Base-by-base conservation (phyloP, 768 basidiomycete species). In the Boletales sp. region DNA sequence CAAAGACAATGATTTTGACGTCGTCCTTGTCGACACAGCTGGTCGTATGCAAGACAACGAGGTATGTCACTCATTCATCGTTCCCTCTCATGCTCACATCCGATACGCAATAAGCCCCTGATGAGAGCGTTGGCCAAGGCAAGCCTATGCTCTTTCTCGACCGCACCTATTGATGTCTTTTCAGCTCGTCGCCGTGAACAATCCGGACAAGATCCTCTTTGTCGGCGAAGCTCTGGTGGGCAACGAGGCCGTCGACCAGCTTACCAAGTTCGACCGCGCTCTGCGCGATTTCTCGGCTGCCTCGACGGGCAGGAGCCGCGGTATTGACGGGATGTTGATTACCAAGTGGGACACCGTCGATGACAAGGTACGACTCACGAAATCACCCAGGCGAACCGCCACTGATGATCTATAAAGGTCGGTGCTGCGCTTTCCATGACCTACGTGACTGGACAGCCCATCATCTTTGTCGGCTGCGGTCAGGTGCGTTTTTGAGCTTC, bases 1-100 rank as follows among this genome's bases (percentile, higher is more conserved):
- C 30, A 86, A 84, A 56, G 91, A 94, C 59, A 86, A 88, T 53
- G 82, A 85, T 53, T 97, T 97, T 66, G 97, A 99, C 60, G 94
- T 98, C 19, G 95, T 99, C 7, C 75, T 99, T 40, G 92, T 99
- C 60, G 97, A 99, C 66, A 98, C 97, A 2, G 97, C 97, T 17
- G 97, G 97, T 2, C 81, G 95, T 47, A 98, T 98, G 97, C 97
- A 99, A 68, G 97, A 98, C 68, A 99, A 98, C 66, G 97, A 98
- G 81, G 90, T 90, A 60, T 30, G 77, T 5, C 9, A 10, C 31
- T 8, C 9, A 10, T 32, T 13, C 5, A 32, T 36, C 13, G 4
- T 36, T 21, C 41, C 36, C 9, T 29, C 45, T 41, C 41, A 62
- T 47, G 24, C 45, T 41, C 40, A 62, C 45, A 27, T 51, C 31